Conservation (phyloP, 2,329 filamentous ascomycete genomes). For the Hypoxylon sp. region DNA sequence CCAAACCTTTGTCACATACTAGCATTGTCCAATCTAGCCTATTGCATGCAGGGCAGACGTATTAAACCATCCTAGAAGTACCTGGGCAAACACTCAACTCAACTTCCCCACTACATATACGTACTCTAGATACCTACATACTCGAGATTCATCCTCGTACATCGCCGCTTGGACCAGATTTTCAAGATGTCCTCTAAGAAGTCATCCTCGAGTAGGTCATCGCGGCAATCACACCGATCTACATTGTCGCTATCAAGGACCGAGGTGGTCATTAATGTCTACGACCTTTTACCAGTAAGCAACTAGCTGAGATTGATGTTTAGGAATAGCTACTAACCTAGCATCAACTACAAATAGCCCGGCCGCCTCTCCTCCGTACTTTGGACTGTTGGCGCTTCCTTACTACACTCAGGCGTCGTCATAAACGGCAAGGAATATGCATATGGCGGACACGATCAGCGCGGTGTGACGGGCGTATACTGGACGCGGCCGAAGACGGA, state of each 20-base stretch:
- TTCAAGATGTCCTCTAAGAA: slow-evolving; percentile 63
- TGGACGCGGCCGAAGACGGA: slow-evolving; percentile 81
- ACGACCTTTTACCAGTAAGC: slow-evolving; percentile 80
- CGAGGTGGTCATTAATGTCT: slow-evolving; percentile 82
- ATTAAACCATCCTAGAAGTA: slow-evolving; percentile 13
- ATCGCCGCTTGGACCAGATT: slow-evolving; percentile 44
- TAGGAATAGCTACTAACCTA: slow-evolving; percentile 20
- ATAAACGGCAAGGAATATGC: slow-evolving; percentile 87
- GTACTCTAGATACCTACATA: slow-evolving; percentile 3
- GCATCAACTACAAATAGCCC: slow-evolving; percentile 63
- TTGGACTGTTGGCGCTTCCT: slow-evolving; percentile 82
- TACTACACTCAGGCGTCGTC: slow-evolving; percentile 87
- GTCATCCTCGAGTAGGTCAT: slow-evolving; percentile 57
- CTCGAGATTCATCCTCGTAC: neutral
- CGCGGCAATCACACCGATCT: slow-evolving; percentile 68
- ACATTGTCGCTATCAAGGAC: slow-evolving; percentile 80
- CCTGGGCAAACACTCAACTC: slow-evolving; percentile 3
- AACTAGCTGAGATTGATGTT: slow-evolving; percentile 1
- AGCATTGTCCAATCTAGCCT: slow-evolving; percentile 7
- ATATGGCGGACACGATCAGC: slow-evolving; percentile 84
- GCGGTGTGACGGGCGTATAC: slow-evolving; percentile 82
- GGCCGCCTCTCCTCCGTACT: slow-evolving; percentile 81
- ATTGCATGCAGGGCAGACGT: slow-evolving; percentile 2
- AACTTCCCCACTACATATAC: slow-evolving; percentile 17
- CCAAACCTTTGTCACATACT: slow-evolving; percentile 22